Conservation (phyloP, 306 rosid species). For the Abrus pulchellus region DNA sequence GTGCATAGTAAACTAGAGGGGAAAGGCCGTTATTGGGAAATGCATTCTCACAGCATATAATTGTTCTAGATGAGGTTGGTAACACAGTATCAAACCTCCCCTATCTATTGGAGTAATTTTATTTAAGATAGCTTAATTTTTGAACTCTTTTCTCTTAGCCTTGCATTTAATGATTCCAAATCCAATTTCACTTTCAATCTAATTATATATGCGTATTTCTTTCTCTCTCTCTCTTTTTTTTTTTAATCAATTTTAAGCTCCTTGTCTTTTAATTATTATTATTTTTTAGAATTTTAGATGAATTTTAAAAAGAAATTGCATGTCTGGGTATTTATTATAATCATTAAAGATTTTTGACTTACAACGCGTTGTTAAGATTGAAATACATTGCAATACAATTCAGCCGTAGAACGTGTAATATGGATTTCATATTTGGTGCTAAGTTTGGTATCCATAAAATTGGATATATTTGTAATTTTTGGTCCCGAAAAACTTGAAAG, state of each 20-base stretch:
- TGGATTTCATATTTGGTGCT: not conserved
- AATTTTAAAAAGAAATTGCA: not conserved
- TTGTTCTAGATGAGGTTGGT: slow-evolving; percentile 12
- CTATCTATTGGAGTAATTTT: not conserved
- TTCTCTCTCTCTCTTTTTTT: not conserved
- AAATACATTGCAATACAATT: not conserved
- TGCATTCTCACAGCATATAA: slow-evolving; percentile 9
- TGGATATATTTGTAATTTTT: not conserved
- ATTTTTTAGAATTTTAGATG: not conserved
- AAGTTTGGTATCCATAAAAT: not conserved
- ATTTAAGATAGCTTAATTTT: not conserved
- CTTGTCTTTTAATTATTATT: not conserved
- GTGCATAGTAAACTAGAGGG: slow-evolving; percentile 14
- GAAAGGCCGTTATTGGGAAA: slow-evolving; percentile 13
- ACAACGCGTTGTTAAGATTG: not conserved
- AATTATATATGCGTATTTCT: not conserved
- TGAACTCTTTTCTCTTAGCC: not conserved
- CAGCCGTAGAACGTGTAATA: not conserved
- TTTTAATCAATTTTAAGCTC: not conserved
- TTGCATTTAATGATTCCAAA: not conserved
- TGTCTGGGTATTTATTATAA: too few relatives aligned
- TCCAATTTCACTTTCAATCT: not conserved
- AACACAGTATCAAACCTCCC: not conserved
- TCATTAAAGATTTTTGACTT: not conserved
- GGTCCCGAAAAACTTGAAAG: not conserved